Evolutionary conservation across 2,329 filamentous ascomycete genomes (phyloP), one percentile per base, ranked within the genome.

Genomic region (Cladophialophora carrionii): DNA sequence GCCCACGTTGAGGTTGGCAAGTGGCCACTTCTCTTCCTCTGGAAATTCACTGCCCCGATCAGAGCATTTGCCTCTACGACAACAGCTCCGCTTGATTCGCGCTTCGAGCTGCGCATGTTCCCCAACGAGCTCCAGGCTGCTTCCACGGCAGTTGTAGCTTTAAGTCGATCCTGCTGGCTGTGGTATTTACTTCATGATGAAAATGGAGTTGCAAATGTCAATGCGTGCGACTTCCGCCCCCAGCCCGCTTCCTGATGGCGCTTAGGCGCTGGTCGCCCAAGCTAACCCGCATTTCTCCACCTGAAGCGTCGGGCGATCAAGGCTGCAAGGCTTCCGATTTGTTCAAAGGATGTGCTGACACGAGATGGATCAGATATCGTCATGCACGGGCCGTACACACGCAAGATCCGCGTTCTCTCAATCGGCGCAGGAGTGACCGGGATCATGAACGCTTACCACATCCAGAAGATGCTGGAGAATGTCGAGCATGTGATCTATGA

Each of bases 371-470:
- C 64, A 63, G 70, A 72, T 46, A 70, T 72, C 46, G 66, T 72
- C 24, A 61, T 72, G 29, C 63, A 68, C 63, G 69, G 68, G 4
- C 69, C 70, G 5, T 69, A 65, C 22, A 69, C 69, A 52, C 77
- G 80, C 10, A 81, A 78, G 67, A 63, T 84, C 26, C 79, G 77
- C 49, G 78, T 82, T 2, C 66, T 84, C 46, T 82, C 78, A 8
- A 81, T 83, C 61, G 81, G 81, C 32, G 81, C 78, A 3, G 81
- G 81, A 5, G 74, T 82, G 1, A 79, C 78, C 9, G 80, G 67
- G 10, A 9, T 90, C 88, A 60, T 89, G 87, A 69, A 92, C 83
- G 91, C 92, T 94, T 70, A 70, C 29, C 63, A 68, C 41, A 70
- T 71, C n/a, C 68, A 71, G 43, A 70, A 70, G 55, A 49, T 65